Evolutionary conservation across 805 yeast species (phyloP).

Genomic region (Wickerhamiella cacticola): DNA sequence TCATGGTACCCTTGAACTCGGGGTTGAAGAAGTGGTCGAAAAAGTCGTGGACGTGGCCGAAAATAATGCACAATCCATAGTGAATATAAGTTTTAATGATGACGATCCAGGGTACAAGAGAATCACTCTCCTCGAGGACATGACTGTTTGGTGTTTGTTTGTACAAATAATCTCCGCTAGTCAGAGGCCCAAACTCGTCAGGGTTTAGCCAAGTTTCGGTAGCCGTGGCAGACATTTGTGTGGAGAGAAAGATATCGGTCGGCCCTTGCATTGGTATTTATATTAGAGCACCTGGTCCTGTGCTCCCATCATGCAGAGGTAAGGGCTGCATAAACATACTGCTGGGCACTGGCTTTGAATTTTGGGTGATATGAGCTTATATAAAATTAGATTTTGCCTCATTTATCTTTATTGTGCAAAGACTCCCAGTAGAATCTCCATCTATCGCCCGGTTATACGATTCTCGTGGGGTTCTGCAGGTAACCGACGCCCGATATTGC

Average conservation of each 20-base stretch:
- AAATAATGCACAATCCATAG: slow-evolving; percentile 68
- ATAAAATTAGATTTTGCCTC: no score
- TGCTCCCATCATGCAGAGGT: neutral
- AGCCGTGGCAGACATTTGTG: neutral
- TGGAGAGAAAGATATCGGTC: neutral
- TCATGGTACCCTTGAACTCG: slow-evolving; percentile 48
- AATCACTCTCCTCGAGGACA: slow-evolving; percentile 45
- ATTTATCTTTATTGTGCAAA: no score
- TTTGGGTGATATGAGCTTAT: neutral
- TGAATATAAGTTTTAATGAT: slow-evolving; percentile 73
- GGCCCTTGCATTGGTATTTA: neutral
- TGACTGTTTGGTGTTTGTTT: slow-evolving; percentile 39
- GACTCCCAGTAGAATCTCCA: no score
- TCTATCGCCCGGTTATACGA: no score
- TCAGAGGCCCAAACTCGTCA: slow-evolving; percentile 60
- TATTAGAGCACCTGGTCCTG: neutral
- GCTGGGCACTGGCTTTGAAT: neutral
- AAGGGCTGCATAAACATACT: neutral
- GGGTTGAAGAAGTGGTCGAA: slow-evolving; percentile 66
- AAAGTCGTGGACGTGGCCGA: slow-evolving; percentile 86
- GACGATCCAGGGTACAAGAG: slow-evolving; percentile 77
- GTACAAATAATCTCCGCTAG: slow-evolving; percentile 53
- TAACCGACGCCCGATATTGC: slow-evolving; percentile 4
- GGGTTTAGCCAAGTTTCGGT: slow-evolving; percentile 7
- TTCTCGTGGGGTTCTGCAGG: neutral